Percentiles rank a stretch among this genome's conserved stretches.
Conservation (phyloP, 768 basidiomycete species). For the Agrocybe chaxingu region DNA sequence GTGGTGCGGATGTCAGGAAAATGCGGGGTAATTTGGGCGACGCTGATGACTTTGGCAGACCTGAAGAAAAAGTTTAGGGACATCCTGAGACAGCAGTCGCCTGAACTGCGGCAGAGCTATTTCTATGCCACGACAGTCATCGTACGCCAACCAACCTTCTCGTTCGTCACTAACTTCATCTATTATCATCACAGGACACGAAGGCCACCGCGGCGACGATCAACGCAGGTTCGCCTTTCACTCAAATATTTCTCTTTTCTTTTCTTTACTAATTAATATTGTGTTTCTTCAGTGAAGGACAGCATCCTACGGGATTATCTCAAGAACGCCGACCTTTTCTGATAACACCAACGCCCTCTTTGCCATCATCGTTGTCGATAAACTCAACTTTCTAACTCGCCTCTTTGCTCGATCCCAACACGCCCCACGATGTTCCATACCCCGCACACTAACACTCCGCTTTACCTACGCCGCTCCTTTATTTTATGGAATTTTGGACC, state of each 20-base stretch:
- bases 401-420: too few species aligned
- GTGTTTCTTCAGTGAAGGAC: slow-evolving; percentile 39
- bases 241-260: background rate
- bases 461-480: too few species aligned
- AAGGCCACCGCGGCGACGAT: slow-evolving; percentile 52
- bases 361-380: background rate
- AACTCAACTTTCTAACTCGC: too few species aligned
- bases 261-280: background rate
- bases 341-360: background rate
- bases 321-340: slow-evolving; percentile 43
- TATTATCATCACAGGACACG: slow-evolving; percentile 40
- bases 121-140: slow-evolving; percentile 59
- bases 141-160: slow-evolving; percentile 32
- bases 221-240: slow-evolving; percentile 36
- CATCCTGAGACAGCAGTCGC: slow-evolving; percentile 49
- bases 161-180: background rate
- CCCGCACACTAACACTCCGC: too few species aligned
- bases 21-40: background rate
- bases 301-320: slow-evolving; percentile 52
- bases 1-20: slow-evolving; percentile 16
- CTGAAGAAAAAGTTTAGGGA: slow-evolving; percentile 43
- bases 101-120: slow-evolving; percentile 49
- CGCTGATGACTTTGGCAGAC: slow-evolving; percentile 26
- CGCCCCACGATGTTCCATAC: too few species aligned
- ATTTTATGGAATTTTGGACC: too few species aligned